A percentile compares a stretch with the other conserved stretches of the same genome.
These are phyloP conservation scores for Daldinia childiae DNA, from an alignment of 495 filamentous ascomycete species.

Conservation along the genomic window DNA sequence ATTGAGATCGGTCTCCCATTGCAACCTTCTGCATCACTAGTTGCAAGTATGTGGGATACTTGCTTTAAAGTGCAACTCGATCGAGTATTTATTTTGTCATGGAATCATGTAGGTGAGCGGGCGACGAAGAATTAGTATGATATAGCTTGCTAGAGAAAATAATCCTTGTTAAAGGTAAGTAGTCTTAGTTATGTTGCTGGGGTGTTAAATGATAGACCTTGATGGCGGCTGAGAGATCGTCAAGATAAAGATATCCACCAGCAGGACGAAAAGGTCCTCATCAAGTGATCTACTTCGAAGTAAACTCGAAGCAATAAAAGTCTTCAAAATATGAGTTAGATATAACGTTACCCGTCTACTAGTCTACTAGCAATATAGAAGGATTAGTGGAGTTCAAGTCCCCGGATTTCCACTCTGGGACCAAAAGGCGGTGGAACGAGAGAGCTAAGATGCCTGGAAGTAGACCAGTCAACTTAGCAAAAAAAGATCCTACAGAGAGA, in stretches of 20 bases:
- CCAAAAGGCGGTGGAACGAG: conserved; percentile 14
- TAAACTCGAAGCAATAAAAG: neutral
- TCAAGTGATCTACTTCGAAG: neutral
- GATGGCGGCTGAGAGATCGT: conserved; percentile 26
- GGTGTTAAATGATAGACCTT: conserved; percentile 19
- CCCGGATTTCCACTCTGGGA: neutral
- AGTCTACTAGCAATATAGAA: conserved; percentile 1
- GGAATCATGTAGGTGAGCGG: neutral
- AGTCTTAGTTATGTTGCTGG: neutral
- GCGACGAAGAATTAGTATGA: neutral
- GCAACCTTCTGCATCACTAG: conserved; percentile 28
- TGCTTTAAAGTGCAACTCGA: neutral
- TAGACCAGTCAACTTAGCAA: too few relatives aligned
- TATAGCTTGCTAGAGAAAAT: conserved; percentile 12
- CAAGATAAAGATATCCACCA: conserved; percentile 3
- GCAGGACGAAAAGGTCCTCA: conserved; percentile 17
- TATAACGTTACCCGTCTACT: conserved; percentile 4
- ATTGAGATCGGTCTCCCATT: conserved; percentile 5
- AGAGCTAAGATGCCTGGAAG: neutral
- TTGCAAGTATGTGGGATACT: neutral
- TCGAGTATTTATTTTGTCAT: conserved; percentile 1
- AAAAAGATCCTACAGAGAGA: neutral
- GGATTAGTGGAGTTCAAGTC: conserved; percentile 3
- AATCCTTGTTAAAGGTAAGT: conserved; percentile 12
- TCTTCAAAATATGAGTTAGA: neutral